Evolutionary conservation across 164 flowering plant genomes (phyloP), one percentile per base, ranked within the genome.

Genomic region (Akebia trifoliata): DNA sequence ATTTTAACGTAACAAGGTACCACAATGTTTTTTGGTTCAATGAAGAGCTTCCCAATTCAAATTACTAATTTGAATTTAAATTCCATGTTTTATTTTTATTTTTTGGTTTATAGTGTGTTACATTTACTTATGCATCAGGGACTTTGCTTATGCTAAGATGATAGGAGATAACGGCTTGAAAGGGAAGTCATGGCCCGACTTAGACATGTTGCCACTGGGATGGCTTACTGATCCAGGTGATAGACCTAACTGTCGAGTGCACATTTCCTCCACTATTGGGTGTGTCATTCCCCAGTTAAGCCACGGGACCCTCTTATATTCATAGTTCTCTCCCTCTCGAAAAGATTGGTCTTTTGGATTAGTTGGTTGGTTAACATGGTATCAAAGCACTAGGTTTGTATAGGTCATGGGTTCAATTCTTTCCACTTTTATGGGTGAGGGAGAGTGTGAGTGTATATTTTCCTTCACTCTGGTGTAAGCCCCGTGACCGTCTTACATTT

Each of bases 171-270:
- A 62, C 31, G 88, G 94, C 29, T 70, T 85, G 71, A 17, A 17
- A 20, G 98, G 98, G 35, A 85, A 75, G 60, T 93, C 98, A 53
- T 93, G 95, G 95, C 95, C 95, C 24, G 94, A 93, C 69, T 68
- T 84, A 25, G 97, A 90, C 69, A 93, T 92, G 98, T 80, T 93
- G 12, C 98, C 97, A 29, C 64, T 93, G 43, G 98, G 97, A 44
- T 77, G 83, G 88, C 90, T 93, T 18, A 87, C 90, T 20, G 87
- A 84, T 73, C 79, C 76, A 65, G 96, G 95, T 86, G 52, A 54
- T 46, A 39, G 15, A 42, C n/a, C n/a, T 8, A 22, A 18, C 46
- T n/a, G 15, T 4, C 8, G 8, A 0, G 26, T 44, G 14, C 5
- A 8, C 11, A 12, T 8, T 25, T 25, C 15, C 8, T 47, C 3